Conservation (phyloP, 2,329 filamentous ascomycete genomes). For the Apiospora malaysiana region DNA sequence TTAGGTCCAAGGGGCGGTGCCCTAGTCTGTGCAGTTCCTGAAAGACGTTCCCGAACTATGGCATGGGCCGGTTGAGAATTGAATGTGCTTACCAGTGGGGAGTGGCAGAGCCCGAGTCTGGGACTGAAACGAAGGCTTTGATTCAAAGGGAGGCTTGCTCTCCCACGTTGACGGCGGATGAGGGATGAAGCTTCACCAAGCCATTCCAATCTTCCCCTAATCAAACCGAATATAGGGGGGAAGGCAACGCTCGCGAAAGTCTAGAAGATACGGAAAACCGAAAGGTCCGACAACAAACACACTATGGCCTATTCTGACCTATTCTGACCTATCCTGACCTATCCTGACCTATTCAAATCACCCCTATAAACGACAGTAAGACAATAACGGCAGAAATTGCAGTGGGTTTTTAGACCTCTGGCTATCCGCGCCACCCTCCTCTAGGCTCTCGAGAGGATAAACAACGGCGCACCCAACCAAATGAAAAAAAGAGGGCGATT, state of each 20-base stretch:
- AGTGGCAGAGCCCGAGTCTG: not conserved
- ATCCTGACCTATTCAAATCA: not conserved
- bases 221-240: not conserved
- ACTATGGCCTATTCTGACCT: not conserved
- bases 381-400: constrained; percentile 11
- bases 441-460: not conserved
- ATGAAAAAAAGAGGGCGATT: too few relatives aligned
- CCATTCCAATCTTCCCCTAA: not conserved
- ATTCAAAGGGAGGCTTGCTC: not conserved
- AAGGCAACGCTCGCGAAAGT: not conserved
- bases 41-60: constrained; percentile 6
- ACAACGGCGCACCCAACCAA: not conserved
- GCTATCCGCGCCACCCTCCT: not conserved
- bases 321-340: too few relatives aligned
- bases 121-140: not conserved
- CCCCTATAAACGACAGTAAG: not conserved
- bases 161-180: not conserved
- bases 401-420: not conserved
- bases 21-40: not conserved
- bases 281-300: too few relatives aligned
- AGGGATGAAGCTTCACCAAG: constrained; percentile 8
- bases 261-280: not conserved
- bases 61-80: not conserved
- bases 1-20: not conserved
- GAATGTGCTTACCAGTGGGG: not conserved